Evolutionary conservation across 2,329 filamentous ascomycete genomes (phyloP).

Genomic region (Chaetomium strumarium): DNA sequence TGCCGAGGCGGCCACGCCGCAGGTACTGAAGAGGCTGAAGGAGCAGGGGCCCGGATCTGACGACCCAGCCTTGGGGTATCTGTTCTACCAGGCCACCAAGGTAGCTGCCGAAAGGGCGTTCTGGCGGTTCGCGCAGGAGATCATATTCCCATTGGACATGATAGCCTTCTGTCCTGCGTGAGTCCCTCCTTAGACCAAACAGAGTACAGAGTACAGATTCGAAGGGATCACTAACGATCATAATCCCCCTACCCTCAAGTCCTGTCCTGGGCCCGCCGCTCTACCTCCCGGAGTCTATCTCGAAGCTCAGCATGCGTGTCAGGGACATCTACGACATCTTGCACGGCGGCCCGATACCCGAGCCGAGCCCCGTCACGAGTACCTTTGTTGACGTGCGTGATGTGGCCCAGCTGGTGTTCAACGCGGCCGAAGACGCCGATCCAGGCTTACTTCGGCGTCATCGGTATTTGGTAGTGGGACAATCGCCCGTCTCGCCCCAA

Average conservation of each 20-base stretch:
- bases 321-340: slow-evolving; percentile 5
- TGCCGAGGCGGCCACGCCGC: slow-evolving; percentile 13
- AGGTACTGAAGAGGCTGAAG: slow-evolving; percentile 14
- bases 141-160: slow-evolving; percentile 32
- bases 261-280: slow-evolving; percentile 38
- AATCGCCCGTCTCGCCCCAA: slow-evolving; percentile 30
- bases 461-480: slow-evolving; percentile 4
- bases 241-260: slow-evolving; percentile 10
- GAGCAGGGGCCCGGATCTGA: slow-evolving; percentile 19
- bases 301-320: slow-evolving; percentile 32
- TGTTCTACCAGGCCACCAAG: slow-evolving; percentile 30
- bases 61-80: slow-evolving; percentile 15
- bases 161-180: slow-evolving; percentile 15
- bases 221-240: background rate
- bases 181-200: background rate
- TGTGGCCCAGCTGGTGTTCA: slow-evolving; percentile 36
- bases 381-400: slow-evolving; percentile 40
- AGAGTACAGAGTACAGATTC: slow-evolving; percentile 10
- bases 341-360: slow-evolving; percentile 15
- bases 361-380: slow-evolving; percentile 24
- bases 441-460: slow-evolving; percentile 37
- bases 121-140: slow-evolving; percentile 32
- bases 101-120: slow-evolving; percentile 28
- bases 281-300: slow-evolving; percentile 26
- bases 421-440: slow-evolving; percentile 32